Evolutionary conservation across 495 filamentous ascomycete genomes (phyloP), one percentile per base, ranked within the genome.

Genomic region (Bryoglossum gracile): DNA sequence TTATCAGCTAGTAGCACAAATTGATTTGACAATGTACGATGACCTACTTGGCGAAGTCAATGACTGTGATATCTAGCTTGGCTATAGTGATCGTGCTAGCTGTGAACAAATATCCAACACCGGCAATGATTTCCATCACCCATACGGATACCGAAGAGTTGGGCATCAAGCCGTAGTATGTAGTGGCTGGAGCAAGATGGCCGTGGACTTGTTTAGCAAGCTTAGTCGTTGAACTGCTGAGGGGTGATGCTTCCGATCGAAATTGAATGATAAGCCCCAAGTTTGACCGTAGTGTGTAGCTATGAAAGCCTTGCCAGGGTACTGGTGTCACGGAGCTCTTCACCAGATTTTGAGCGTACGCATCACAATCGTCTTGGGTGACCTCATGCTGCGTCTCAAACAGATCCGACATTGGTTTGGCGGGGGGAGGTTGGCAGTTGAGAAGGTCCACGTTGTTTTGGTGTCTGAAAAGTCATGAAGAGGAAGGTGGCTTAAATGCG

Each of bases 201-300:
- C 9, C 9, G 28, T 48, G 32, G 22, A 48, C 39, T 10, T 4
- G 3, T 6, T 17, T n/a, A 24, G 45, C 45, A n/a, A 48, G 34
- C 10, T 10, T 23, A 14, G 39, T 14, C 13, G 21, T 21, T 17
- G 37, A 18, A 28, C 37, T 39, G 24, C 39, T 33, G 3, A 48
- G 45, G n/a, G 14, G 8, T 3, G 45, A 36, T 13, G 8, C 8
- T 39, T 37, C 11, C 8, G 30, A 14, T 39, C 45, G 8, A 19
- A 48, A 48, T 39, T 48, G 45, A 4, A 48, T 22, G n/a, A 48
- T 37, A 14, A 21, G 28, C 4, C 14, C 8, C 8, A 10, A 18
- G 14, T 4, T 6, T 8, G 16, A 4, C 14, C 45, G 30, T 24
- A 48, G 17, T 8, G 45, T 48, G 39, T 48, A 48, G 45, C 28